Percentiles rank a stretch among this genome's conserved stretches.
These are phyloP conservation scores for Russula vinacea DNA, from an alignment of 768 basidiomycete species.

Conservation along the genomic window DNA sequence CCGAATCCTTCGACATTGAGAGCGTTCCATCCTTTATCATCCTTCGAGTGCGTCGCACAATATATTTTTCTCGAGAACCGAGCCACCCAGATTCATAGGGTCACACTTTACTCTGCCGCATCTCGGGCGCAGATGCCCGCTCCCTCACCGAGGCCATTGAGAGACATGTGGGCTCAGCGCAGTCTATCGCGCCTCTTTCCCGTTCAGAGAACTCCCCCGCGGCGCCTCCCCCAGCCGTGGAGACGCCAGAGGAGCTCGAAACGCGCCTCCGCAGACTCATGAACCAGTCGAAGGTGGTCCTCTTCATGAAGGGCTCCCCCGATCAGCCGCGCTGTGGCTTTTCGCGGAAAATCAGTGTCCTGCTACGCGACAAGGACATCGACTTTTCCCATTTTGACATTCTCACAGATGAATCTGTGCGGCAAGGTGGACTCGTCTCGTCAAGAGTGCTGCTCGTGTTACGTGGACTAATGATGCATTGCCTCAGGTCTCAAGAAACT, in stretches of 20 bases:
- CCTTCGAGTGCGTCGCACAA: constrained; percentile 55
- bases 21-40: constrained; percentile 84
- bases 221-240: constrained; percentile 31
- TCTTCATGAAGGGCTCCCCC: constrained; percentile 67
- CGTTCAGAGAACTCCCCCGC: constrained; percentile 46
- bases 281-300: constrained; percentile 59
- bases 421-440: constrained; percentile 39
- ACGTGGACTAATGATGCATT: constrained; percentile 2
- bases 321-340: constrained; percentile 63
- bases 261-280: constrained; percentile 66
- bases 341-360: constrained; percentile 52
- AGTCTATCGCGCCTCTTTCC: constrained; percentile 44
- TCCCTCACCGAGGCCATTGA: constrained; percentile 59
- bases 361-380: constrained; percentile 48
- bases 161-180: constrained; percentile 46
- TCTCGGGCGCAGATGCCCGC: constrained; percentile 76
- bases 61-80: neutral
- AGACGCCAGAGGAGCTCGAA: constrained; percentile 60
- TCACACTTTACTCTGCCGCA: constrained; percentile 75
- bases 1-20: constrained; percentile 89
- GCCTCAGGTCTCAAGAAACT: constrained; percentile 51
- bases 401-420: constrained; percentile 53
- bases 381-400: constrained; percentile 59
- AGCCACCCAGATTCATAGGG: constrained; percentile 52
- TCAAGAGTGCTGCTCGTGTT: neutral